phyloP scores from a whole-genome alignment of 768 basidiomycete genomes.

The Phylloporus sp. region DNA sequence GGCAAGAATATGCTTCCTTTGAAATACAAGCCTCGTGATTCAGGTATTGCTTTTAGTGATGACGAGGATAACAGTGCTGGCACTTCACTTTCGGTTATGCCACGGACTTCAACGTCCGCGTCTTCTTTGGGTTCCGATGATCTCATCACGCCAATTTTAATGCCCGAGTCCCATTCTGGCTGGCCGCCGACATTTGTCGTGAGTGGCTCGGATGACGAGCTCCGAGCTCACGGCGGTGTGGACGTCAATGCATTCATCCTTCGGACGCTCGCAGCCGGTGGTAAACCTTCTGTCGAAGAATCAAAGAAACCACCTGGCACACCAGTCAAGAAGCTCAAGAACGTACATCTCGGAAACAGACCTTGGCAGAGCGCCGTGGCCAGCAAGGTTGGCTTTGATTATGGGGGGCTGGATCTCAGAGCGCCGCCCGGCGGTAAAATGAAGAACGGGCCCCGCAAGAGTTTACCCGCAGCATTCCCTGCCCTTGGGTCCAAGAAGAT shows the following conservation, averaged over 20 bases:
- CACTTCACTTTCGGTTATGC: constrained; percentile 37
- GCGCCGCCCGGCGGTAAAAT: constrained; percentile 37
- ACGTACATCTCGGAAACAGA: constrained; percentile 51
- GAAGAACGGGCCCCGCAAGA: constrained; percentile 59
- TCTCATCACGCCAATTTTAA: constrained; percentile 63
- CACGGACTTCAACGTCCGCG: constrained; percentile 56
- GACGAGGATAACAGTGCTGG: constrained; percentile 40
- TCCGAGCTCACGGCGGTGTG: constrained; percentile 25
- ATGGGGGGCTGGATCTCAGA: constrained; percentile 36
- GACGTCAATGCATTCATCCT: constrained; percentile 70
- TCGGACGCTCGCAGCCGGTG: constrained; percentile 56
- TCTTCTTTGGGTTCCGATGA: constrained; percentile 60
- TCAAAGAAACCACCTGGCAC: constrained; percentile 71
- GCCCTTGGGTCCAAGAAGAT: constrained; percentile 32
- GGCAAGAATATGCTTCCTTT: constrained; percentile 41
- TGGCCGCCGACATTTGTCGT: constrained; percentile 53
- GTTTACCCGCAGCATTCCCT: constrained; percentile 69
- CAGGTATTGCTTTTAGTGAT: constrained; percentile 57
- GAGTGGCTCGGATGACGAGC: constrained; percentile 38
- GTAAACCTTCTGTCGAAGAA: constrained; percentile 41
- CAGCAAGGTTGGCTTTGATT: constrained; percentile 53
- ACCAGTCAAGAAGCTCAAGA: constrained; percentile 73
- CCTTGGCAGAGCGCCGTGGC: constrained; percentile 83
- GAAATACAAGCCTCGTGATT: constrained; percentile 71
- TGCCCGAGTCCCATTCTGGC: constrained; percentile 49